A percentile compares a stretch with the other conserved stretches of the same genome.
These are phyloP conservation scores for Phanerochaete carnosa DNA, from an alignment of 768 basidiomycete genomes.

Conservation along the genomic window DNA sequence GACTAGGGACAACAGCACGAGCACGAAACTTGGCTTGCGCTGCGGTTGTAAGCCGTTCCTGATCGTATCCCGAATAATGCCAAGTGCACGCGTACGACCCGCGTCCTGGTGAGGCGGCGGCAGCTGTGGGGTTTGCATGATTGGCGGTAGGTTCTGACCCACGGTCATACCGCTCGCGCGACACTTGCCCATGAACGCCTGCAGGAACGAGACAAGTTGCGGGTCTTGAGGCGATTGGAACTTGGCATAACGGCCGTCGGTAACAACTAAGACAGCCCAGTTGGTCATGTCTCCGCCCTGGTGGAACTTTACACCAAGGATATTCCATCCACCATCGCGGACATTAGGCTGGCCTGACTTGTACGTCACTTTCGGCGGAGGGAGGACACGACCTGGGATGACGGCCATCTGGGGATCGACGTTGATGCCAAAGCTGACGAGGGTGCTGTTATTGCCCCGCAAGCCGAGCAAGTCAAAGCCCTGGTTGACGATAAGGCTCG, in stretches of 20 bases:
- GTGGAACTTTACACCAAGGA: conserved; percentile 68
- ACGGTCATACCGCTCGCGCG: conserved; percentile 54
- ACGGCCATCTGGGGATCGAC: conserved; percentile 58
- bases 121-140: conserved; percentile 31
- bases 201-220: conserved; percentile 39
- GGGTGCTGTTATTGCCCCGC: neutral
- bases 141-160: conserved; percentile 31
- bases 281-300: conserved; percentile 43
- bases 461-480: conserved; percentile 60
- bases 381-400: conserved; percentile 64
- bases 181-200: conserved; percentile 56
- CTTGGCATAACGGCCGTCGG: conserved; percentile 38
- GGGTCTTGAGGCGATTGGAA: conserved; percentile 43
- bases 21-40: conserved; percentile 56
- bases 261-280: conserved; percentile 69
- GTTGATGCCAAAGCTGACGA: conserved; percentile 47
- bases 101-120: conserved; percentile 34
- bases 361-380: conserved; percentile 57
- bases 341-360: conserved; percentile 41
- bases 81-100: conserved; percentile 41
- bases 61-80: conserved; percentile 33
- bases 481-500: conserved; percentile 50
- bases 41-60: conserved; percentile 10
- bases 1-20: conserved; percentile 63
- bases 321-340: conserved; percentile 72